A percentile compares a stretch with the other conserved stretches of the same genome.
Evolutionary conservation across 331 rosid genomes (phyloP).

Genomic region (Acacia concinna): DNA sequence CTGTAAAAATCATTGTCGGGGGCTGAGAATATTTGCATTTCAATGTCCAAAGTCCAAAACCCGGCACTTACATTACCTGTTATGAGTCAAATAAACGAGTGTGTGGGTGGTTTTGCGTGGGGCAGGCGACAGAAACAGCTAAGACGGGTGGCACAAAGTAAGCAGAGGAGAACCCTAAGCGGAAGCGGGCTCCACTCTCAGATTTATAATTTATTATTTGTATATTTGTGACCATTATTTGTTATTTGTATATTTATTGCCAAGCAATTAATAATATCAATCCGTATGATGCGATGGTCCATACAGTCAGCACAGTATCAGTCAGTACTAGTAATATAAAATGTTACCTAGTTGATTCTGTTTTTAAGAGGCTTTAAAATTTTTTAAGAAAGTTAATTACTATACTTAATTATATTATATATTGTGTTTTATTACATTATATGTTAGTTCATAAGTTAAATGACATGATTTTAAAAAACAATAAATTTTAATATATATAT

Average conservation of each 20-base stretch:
- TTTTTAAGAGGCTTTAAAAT: too few relatives aligned
- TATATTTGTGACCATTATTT: not conserved
- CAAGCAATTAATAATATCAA: not conserved
- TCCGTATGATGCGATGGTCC: not conserved
- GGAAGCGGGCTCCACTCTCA: not conserved
- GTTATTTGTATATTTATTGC: not conserved
- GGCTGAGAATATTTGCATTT: not conserved
- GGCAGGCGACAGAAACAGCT: conserved; percentile 31
- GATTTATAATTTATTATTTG: not conserved
- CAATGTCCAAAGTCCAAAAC: not conserved
- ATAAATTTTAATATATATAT: too few relatives aligned
- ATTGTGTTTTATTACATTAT: too few relatives aligned
- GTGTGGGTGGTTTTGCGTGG: not conserved
- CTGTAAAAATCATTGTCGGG: not conserved
- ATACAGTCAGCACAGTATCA: not conserved
- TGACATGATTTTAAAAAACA: too few relatives aligned
- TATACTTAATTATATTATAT: too few relatives aligned
- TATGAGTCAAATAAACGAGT: not conserved
- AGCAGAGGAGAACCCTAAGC: not conserved
- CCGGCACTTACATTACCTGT: not conserved
- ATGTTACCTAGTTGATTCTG: too few relatives aligned
- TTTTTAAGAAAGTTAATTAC: too few relatives aligned
- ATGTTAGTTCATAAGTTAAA: too few relatives aligned
- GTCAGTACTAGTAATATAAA: not conserved
- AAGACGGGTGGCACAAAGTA: not conserved